Base-by-base conservation (phyloP, 1,139 yeast species). In the Casaregolazyma suthepensis region DNA sequence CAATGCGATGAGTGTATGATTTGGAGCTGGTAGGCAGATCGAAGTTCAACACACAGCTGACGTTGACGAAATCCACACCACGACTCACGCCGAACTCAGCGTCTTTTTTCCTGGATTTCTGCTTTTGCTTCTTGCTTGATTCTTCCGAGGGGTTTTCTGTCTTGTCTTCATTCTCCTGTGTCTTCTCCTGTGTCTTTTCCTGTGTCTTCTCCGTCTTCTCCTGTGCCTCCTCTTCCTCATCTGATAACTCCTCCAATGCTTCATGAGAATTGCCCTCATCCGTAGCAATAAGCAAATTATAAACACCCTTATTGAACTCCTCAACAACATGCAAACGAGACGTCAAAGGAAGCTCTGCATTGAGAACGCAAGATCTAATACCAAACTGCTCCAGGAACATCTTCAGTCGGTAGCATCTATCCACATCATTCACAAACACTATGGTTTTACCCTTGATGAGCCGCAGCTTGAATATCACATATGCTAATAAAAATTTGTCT, bases 11-110 rank as follows among this genome's bases (percentile, higher is more conserved):
- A 45, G 90, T 84, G 67, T 94, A 94, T 5, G 96, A 82, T 66
- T 86, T 86, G 4, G 98, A 85, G 5, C 96, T 83, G 2, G 89
- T 80, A 45, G 99, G 99, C 61, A 94, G 75, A 69, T 94, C 99
- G 68, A 94, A 94, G 71, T 94, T 94, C 59, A 94, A 75, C 3
- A 94, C 99, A 73, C 98, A 93, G 17, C 98, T 94, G 58, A 94
- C 98, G 64, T 93, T 91, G 63, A 81, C 85, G 75, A 94, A 94
- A 71, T 94, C 99, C 43, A 94, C 95, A 64, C 99, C 99, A 70
- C 99, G 82, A 35, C 96, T 87, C 45, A 91, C 97, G 59, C 98
- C 96, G 66, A 87, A 93, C 63, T 93, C 98, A 68, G 74, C 54
- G 69, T 72, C 56, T 61, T 64, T 55, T 62, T 68, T 61, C 54